These are phyloP conservation scores for Starmerella powellii DNA, from an alignment of 805 yeast genomes.

Conservation along the genomic window DNA sequence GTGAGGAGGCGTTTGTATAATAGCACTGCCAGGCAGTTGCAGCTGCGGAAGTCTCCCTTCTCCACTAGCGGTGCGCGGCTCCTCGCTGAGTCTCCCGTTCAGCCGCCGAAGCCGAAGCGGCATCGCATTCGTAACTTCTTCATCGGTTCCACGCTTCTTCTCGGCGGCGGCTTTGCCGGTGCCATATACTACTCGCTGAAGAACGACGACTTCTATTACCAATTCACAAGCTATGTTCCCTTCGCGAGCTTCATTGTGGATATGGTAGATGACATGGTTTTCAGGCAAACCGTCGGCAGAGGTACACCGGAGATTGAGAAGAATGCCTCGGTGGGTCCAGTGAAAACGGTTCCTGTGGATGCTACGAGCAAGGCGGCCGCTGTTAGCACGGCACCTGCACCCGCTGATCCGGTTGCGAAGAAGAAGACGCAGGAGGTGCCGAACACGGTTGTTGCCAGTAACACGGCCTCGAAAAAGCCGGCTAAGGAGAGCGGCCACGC, in stretches of 20 bases:
- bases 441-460: too few relatives aligned
- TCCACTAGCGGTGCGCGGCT: conserved; percentile 6
- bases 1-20: neutral
- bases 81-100: conserved; percentile 1
- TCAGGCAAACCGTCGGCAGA: conserved; percentile 16
- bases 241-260: conserved; percentile 46
- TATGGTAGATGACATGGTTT: conserved; percentile 35
- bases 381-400: neutral
- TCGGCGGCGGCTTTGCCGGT: conserved; percentile 38
- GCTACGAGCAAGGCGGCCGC: conserved; percentile 14
- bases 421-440: neutral
- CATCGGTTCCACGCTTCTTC: conserved; percentile 21
- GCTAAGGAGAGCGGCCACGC: neutral
- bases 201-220: conserved; percentile 48
- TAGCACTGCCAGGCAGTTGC: neutral
- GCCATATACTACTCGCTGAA: conserved; percentile 49
- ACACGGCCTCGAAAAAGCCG: neutral
- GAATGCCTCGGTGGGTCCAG: too few relatives aligned
- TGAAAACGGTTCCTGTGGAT: conserved; percentile 6
- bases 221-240: conserved; percentile 54
- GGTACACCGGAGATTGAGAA: too few relatives aligned
- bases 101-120: conserved; percentile 9
- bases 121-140: conserved; percentile 27
- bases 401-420: conserved; percentile 1
- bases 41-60: conserved; percentile 3